Conservation (phyloP, 2,329 filamentous ascomycete genomes). For the Sphaerulina vaccinii region DNA sequence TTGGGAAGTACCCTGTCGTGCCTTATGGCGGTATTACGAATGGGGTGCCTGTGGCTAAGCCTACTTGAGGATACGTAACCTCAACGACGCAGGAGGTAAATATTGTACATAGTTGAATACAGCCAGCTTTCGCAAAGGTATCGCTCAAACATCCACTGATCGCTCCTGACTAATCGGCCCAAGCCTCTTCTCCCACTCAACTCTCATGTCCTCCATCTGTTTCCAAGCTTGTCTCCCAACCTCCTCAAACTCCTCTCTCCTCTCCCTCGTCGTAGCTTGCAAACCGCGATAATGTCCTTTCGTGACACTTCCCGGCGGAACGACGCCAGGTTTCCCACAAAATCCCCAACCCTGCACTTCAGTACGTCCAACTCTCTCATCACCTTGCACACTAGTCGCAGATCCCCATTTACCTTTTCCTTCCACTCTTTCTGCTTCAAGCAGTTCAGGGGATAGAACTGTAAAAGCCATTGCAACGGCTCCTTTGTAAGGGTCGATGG, state of each 20-base stretch:
- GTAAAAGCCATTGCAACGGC: constrained; percentile 77
- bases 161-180: constrained; percentile 22
- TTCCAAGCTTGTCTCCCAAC: constrained; percentile 59
- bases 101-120: neutral
- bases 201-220: constrained; percentile 39
- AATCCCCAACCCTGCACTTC: constrained; percentile 85
- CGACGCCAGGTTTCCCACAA: constrained; percentile 56
- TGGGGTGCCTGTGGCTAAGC: constrained; percentile 45
- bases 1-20: constrained; percentile 54
- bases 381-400: constrained; percentile 59
- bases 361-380: constrained; percentile 64
- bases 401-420: constrained; percentile 81
- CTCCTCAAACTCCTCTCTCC: constrained; percentile 69
- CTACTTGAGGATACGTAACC: neutral
- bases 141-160: neutral
- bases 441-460: constrained; percentile 64
- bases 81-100: neutral
- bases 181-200: constrained; percentile 42
- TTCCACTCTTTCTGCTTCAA: constrained; percentile 51
- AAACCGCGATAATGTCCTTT: constrained; percentile 59
- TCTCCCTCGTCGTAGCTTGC: constrained; percentile 57
- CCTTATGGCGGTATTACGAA: constrained; percentile 53
- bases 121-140: neutral
- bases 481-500: constrained; percentile 70
- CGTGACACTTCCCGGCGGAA: constrained; percentile 38